These are phyloP conservation scores for Botrytis pseudocinerea DNA, from an alignment of 2,329 filamentous ascomycete species.

Conservation along the genomic window DNA sequence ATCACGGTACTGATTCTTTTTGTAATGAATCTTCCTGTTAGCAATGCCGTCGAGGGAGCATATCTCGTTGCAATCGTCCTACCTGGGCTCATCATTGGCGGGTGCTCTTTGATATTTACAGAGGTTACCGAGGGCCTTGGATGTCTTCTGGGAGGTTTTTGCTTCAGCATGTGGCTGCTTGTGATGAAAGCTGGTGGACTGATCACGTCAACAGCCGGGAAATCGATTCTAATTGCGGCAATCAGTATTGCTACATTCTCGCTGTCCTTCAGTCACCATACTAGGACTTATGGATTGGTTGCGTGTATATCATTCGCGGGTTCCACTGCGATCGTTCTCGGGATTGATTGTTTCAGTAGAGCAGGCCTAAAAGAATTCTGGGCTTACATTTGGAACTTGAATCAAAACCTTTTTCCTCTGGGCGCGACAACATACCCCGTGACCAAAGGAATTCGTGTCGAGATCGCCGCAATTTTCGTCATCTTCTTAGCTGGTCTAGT, in stretches of 20 bases:
- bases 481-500: slow-evolving; percentile 74
- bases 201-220: slow-evolving; percentile 60
- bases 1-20: slow-evolving; percentile 84
- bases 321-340: slow-evolving; percentile 74
- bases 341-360: slow-evolving; percentile 85
- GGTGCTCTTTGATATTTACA: slow-evolving; percentile 72
- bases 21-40: slow-evolving; percentile 78
- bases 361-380: slow-evolving; percentile 97
- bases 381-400: slow-evolving; percentile 86
- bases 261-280: slow-evolving; percentile 78
- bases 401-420: slow-evolving; percentile 76
- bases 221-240: slow-evolving; percentile 72
- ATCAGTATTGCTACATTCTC: slow-evolving; percentile 69
- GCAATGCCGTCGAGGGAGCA: slow-evolving; percentile 75
- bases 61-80: slow-evolving; percentile 79
- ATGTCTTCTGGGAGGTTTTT: slow-evolving; percentile 47
- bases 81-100: slow-evolving; percentile 74
- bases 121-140: slow-evolving; percentile 81
- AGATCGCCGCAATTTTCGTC: slow-evolving; percentile 76
- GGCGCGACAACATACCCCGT: slow-evolving; percentile 77
- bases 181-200: slow-evolving; percentile 75
- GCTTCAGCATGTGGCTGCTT: slow-evolving; percentile 69
- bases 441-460: slow-evolving; percentile 82
- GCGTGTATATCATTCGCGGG: slow-evolving; percentile 76
- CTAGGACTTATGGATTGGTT: slow-evolving; percentile 77